These are phyloP conservation scores for Lolium rigidum DNA, from an alignment of 176 grass and related monocot genomes.

Conservation along the genomic window DNA sequence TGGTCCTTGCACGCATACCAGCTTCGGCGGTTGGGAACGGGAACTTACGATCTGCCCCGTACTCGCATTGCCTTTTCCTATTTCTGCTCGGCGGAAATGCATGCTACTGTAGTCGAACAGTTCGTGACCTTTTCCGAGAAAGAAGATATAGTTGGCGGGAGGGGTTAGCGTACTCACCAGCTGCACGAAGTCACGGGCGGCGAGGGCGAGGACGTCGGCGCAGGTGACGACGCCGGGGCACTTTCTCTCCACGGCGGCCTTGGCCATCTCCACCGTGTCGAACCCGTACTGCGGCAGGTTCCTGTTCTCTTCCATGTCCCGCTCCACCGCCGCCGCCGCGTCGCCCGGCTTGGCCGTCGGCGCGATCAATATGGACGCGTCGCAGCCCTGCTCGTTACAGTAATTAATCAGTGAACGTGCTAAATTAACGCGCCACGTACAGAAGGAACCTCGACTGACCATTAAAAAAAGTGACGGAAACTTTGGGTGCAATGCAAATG, in stretches of 20 bases:
- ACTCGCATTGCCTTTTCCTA: background rate
- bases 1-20: constrained; percentile 28
- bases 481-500: background rate
- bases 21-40: constrained; percentile 15
- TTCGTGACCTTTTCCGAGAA: background rate
- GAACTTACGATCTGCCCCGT: background rate
- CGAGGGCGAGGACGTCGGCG: constrained; percentile 89
- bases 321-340: constrained; percentile 54
- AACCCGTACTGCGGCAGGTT: constrained; percentile 81
- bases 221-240: constrained; percentile 92
- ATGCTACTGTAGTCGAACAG: constrained; percentile 1
- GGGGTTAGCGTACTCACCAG: constrained; percentile 48
- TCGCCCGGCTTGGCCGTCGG: constrained; percentile 32
- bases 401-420: background rate
- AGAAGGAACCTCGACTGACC: background rate
- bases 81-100: background rate
- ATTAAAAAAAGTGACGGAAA: background rate
- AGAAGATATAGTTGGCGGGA: background rate
- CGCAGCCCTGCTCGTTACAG: constrained; percentile 60
- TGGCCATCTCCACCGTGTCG: constrained; percentile 80
- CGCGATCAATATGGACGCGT: constrained; percentile 86
- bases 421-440: background rate
- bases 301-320: constrained; percentile 87
- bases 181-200: constrained; percentile 82
- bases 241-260: constrained; percentile 77